These are phyloP conservation scores for Coniophora puteana DNA, from an alignment of 1,284 basidiomycete species.

Conservation along the genomic window DNA sequence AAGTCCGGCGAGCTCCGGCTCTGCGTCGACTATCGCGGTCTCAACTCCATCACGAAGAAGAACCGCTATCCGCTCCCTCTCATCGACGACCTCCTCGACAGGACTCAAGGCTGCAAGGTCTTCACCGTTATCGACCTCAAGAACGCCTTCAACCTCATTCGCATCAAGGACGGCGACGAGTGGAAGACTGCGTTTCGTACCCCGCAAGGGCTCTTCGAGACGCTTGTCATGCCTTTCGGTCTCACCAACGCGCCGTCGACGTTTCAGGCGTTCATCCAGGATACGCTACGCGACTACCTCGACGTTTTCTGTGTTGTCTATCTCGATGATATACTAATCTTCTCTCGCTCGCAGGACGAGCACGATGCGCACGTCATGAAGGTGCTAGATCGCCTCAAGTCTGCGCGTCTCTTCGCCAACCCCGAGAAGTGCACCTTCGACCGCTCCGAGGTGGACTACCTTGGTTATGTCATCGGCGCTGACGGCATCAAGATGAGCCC, in stretches of 20 bases:
- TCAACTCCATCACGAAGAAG: conserved; percentile 31
- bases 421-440: conserved; percentile 27
- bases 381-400: conserved; percentile 29
- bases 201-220: conserved; percentile 26
- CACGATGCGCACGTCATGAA: conserved; percentile 15
- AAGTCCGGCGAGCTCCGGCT: conserved; percentile 20
- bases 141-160: conserved; percentile 22
- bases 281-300: conserved; percentile 24
- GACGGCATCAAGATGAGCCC: conserved; percentile 29
- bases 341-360: conserved; percentile 12
- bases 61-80: conserved; percentile 27
- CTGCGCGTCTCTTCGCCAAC: conserved; percentile 19
- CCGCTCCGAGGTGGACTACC: conserved; percentile 20
- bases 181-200: conserved; percentile 31
- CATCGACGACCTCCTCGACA: conserved; percentile 25
- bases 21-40: conserved; percentile 25
- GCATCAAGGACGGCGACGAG: conserved; percentile 18
- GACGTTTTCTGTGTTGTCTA: conserved; percentile 31
- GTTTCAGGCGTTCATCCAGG: conserved; percentile 14
- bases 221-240: conserved; percentile 26
- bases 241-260: conserved; percentile 7
- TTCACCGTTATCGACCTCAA: conserved; percentile 27
- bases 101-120: conserved; percentile 14
- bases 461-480: conserved; percentile 11
- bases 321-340: conserved; percentile 30